Evolutionary conservation across 805 yeast genomes (phyloP).

Genomic region (Priceomyces carsonii): DNA sequence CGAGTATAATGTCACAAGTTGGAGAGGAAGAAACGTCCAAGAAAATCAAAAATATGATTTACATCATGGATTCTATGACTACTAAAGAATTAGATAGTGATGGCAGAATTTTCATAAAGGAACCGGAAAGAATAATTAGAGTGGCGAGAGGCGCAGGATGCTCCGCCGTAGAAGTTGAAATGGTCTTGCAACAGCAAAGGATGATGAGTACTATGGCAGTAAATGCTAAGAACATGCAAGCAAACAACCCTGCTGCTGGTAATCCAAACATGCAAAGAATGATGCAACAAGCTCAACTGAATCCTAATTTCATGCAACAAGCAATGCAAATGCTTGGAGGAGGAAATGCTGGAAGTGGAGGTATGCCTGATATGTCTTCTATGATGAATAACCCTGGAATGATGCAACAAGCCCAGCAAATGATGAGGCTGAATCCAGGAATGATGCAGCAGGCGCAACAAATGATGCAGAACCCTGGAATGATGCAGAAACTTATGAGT

Average conservation of each 20-base stretch:
- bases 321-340: conserved; percentile 64
- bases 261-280: conserved; percentile 50
- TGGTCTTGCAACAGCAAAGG: conserved; percentile 85
- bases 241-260: conserved; percentile 25
- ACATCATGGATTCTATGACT: conserved; percentile 95
- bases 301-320: conserved; percentile 56
- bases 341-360: conserved; percentile 37
- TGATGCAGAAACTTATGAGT: conserved; percentile 70
- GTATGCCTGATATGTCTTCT: conserved; percentile 54
- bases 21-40: conserved; percentile 92
- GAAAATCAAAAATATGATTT: conserved; percentile 83
- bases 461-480: conserved; percentile 58
- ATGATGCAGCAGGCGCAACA: conserved; percentile 46
- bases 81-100: conserved; percentile 86
- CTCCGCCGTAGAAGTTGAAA: conserved; percentile 87
- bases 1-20: conserved; percentile 78
- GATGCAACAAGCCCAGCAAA: conserved; percentile 49
- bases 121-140: conserved; percentile 84
- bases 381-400: conserved; percentile 58
- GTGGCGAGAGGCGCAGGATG: conserved; percentile 96
- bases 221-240: conserved; percentile 56
- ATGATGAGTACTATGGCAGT: conserved; percentile 95
- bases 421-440: conserved; percentile 45
- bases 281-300: conserved; percentile 56
- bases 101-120: conserved; percentile 73